Base-by-base conservation (phyloP, 2,329 filamentous ascomycete species). In the Aureobasidium zeae region DNA sequence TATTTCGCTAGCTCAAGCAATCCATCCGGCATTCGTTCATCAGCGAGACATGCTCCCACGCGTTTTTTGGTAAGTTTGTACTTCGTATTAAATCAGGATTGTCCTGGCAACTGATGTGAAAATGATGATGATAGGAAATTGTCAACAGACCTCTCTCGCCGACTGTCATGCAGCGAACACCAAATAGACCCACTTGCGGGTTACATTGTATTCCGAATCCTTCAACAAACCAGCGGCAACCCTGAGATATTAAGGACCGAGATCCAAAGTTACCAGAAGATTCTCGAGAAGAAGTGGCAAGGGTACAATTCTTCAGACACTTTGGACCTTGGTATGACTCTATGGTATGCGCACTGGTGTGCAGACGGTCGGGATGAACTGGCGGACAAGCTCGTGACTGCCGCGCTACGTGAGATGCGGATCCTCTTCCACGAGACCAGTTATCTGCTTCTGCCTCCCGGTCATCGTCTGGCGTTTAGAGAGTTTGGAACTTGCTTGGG, bases 261-360 rank as follows among this genome's bases (percentile, higher is more conserved):
- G 51, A 74, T 76, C n/a, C 59, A 52, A 0, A 70, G 76, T 36
- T 77, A 77, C 49, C 57, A 62, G 36, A 59, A 59, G 9, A 63
- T 76, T 3, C 70, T 76, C 63, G 54, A 57, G 17, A 55, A 62
- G 0, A 67, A 68, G 38, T 67, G 67, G 1, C 55, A 63, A 13
- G 55, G 70, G 37, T 64, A 62, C 30, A 61, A 68, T 3, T 73
- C 70, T 20, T 56, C 53, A 3, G 74, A 77, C 55, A 59, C 68
- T 13, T 55, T 77, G n/a, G 74, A 78, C 52, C 53, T 78, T 31
- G 75, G 74, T 0, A 77, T 78, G 74, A 70, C 72, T 1, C 53
- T 78, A 19, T 78, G 74, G 74, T 69, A 69, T 32, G 63, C 64
- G 16, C 72, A 76, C 48, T 72, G 74, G 57, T 66, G 68, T 46